Percentiles rank a stretch among this genome's conserved stretches.
phyloP scores from a whole-genome alignment of 768 basidiomycete genomes.

The Pholiota microspora region DNA sequence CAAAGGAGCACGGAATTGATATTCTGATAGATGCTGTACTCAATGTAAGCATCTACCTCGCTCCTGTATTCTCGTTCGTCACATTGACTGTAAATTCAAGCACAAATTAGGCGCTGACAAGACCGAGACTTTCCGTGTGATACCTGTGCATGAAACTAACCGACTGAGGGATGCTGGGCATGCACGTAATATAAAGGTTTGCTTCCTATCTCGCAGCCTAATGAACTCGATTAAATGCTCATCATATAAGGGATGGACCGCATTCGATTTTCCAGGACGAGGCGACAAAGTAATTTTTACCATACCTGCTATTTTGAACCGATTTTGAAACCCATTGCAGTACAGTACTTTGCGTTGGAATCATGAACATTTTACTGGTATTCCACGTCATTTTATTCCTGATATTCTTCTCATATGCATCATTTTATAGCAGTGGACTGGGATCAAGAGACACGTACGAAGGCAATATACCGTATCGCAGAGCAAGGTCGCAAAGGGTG shows the following conservation, averaged over 20 bases:
- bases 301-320: background rate
- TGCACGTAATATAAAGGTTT: slow-evolving; percentile 64
- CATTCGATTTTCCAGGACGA: slow-evolving; percentile 80
- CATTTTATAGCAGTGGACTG: slow-evolving; percentile 69
- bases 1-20: slow-evolving; percentile 66
- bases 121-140: slow-evolving; percentile 63
- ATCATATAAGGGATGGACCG: slow-evolving; percentile 95
- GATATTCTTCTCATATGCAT: background rate
- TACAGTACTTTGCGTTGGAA: slow-evolving; percentile 75
- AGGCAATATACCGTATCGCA: slow-evolving; percentile 71
- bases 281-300: slow-evolving; percentile 53
- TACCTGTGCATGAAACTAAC: slow-evolving; percentile 69
- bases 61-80: background rate
- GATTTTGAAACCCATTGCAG: slow-evolving; percentile 31
- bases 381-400: slow-evolving; percentile 2
- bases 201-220: slow-evolving; percentile 13
- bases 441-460: slow-evolving; percentile 65
- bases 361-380: slow-evolving; percentile 79
- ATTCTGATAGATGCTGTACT: slow-evolving; percentile 86
- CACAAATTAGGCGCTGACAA: slow-evolving; percentile 87
- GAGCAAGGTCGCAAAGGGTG: slow-evolving; percentile 70
- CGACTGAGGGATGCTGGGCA: slow-evolving; percentile 60
- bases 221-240: too few species aligned
- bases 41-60: slow-evolving; percentile 60
- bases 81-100: slow-evolving; percentile 31